Conservation (phyloP, 345 rosid species). For the Citrus sp. region DNA sequence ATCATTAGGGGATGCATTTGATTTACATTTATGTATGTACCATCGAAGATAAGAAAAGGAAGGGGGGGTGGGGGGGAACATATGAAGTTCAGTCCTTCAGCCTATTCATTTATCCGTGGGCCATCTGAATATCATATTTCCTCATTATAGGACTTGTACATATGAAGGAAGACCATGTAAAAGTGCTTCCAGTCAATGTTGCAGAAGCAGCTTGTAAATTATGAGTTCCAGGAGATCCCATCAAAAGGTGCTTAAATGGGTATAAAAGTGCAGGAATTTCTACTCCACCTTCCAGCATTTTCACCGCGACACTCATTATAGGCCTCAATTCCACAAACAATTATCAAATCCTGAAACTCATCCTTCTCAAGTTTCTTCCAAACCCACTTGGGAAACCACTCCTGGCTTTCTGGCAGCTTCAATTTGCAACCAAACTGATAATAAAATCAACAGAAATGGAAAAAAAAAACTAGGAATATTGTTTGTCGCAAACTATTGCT, state of each 20-base stretch:
- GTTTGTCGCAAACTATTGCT: background rate
- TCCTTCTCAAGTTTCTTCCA: too few relatives aligned
- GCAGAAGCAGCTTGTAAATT: background rate
- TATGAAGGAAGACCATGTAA: background rate
- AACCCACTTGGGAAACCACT: conserved; percentile 1
- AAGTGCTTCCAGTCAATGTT: background rate
- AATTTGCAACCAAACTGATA: too few relatives aligned
- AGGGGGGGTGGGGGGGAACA: too few relatives aligned
- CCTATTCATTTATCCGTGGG: background rate
- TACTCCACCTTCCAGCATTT: conserved; percentile 20
- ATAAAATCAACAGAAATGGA: background rate
- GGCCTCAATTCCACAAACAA: background rate
- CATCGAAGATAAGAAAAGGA: too few relatives aligned
- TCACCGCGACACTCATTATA: conserved; percentile 13
- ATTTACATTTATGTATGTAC: background rate
- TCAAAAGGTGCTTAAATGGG: conserved; percentile 13
- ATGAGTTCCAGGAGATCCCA: background rate
- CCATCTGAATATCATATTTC: conserved; percentile 28
- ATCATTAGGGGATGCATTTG: too few relatives aligned
- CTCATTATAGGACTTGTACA: conserved; percentile 8
- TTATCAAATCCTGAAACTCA: too few relatives aligned
- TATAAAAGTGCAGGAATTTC: background rate
- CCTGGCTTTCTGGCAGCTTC: background rate
- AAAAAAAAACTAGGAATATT: background rate
- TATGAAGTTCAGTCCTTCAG: too few relatives aligned